Conservation (phyloP, 2,329 filamentous ascomycete genomes). For the Sporothrix phasma region DNA sequence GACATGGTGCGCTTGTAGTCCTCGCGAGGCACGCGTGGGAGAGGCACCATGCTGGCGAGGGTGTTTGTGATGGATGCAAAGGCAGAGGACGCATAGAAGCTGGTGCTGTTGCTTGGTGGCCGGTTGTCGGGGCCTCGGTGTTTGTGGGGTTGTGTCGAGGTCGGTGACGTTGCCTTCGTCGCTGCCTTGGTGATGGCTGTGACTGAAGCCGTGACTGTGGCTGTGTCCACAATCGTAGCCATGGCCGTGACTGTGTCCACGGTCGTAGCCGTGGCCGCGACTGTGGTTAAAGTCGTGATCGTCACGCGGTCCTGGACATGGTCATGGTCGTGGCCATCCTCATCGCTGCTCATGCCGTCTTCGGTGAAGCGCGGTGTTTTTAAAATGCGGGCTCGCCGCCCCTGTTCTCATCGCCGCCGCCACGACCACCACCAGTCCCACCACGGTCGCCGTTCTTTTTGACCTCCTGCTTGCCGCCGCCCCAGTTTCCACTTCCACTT, state of each 20-base stretch:
- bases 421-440: not conserved
- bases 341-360: not conserved
- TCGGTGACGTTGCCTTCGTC: constrained; percentile 1
- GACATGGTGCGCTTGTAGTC: constrained; percentile 2
- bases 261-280: not conserved
- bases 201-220: not conserved
- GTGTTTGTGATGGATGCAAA: not conserved
- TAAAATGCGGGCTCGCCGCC: not conserved
- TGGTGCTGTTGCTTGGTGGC: not conserved
- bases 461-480: not conserved
- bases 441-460: not conserved
- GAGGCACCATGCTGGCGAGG: not conserved
- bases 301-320: too few species aligned
- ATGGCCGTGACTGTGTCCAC: not conserved
- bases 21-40: not conserved
- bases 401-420: not conserved
- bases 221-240: not conserved
- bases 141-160: not conserved
- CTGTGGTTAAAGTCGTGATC: too few species aligned
- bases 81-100: not conserved
- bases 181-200: not conserved
- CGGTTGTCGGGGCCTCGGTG: not conserved
- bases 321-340: not conserved
- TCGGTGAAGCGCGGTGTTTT: not conserved
- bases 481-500: not conserved